Evolutionary conservation across 2,329 filamentous ascomycete species (phyloP).

Genomic region (Grosmannia serpens): DNA sequence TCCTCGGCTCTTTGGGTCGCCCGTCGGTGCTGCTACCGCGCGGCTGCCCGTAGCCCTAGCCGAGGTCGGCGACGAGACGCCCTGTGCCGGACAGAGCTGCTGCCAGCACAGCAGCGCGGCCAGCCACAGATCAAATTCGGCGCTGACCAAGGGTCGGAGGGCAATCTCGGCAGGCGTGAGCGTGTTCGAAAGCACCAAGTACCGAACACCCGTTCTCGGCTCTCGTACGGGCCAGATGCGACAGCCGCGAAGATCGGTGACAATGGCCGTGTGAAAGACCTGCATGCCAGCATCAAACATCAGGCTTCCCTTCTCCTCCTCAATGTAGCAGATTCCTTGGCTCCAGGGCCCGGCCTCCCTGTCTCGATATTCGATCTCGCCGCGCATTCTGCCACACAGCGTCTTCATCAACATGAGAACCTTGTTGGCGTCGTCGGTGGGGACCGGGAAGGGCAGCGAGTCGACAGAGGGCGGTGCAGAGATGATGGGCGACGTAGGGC

Average conservation of each 20-base stretch:
- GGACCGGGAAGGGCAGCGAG: slow-evolving; percentile 46
- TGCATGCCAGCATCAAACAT: slow-evolving; percentile 63
- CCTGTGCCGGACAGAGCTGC: slow-evolving; percentile 46
- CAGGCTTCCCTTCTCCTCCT: slow-evolving; percentile 62
- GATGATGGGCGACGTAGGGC: slow-evolving; percentile 46
- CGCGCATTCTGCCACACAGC: slow-evolving; percentile 68
- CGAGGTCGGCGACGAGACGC: slow-evolving; percentile 22
- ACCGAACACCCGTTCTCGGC: slow-evolving; percentile 31
- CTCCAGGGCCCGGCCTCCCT: slow-evolving; percentile 53
- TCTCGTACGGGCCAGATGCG: slow-evolving; percentile 47
- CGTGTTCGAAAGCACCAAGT: slow-evolving; percentile 42
- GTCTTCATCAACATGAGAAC: slow-evolving; percentile 67
- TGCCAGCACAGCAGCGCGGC: slow-evolving; percentile 75
- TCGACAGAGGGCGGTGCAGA: slow-evolving; percentile 46
- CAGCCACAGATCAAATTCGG: slow-evolving; percentile 69
- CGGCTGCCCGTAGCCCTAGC: slow-evolving; percentile 21
- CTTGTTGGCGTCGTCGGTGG: slow-evolving; percentile 58
- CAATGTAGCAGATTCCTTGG: slow-evolving; percentile 63
- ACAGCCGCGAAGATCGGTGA: slow-evolving; percentile 67
- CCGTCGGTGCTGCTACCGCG: slow-evolving; percentile 25
- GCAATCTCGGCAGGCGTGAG: slow-evolving; percentile 49
- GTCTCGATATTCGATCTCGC: slow-evolving; percentile 61
- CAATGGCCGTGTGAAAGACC: slow-evolving; percentile 52
- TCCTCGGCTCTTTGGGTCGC: slow-evolving; percentile 26
- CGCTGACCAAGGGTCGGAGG: slow-evolving; percentile 49